Percentiles rank a stretch among this genome's conserved stretches.
Conservation (phyloP, 1,284 basidiomycete genomes). For the Rhodotorula sp. region DNA sequence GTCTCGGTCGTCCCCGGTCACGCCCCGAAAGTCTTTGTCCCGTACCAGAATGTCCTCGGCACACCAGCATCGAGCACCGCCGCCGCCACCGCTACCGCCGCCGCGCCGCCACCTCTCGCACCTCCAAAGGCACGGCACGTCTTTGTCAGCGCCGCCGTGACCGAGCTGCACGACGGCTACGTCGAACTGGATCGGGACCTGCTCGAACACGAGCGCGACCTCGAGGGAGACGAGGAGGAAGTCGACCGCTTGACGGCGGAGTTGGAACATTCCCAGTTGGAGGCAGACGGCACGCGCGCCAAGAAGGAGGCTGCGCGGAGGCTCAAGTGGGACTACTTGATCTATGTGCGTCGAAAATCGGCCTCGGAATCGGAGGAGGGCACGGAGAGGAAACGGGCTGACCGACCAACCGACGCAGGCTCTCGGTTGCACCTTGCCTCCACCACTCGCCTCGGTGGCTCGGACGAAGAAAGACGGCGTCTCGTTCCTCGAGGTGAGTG, state of each 20-base stretch:
- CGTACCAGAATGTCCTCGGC: conserved; percentile 37
- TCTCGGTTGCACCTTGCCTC: conserved; percentile 38
- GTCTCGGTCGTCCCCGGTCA: conserved; percentile 45
- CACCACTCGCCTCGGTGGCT: conserved; percentile 23
- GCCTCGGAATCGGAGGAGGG: too few species aligned
- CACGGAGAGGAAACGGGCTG: too few species aligned
- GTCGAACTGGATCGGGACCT: conserved; percentile 43
- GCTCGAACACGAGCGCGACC: conserved; percentile 35
- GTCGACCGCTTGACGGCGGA: conserved; percentile 35
- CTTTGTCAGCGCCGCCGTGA: conserved; percentile 39
- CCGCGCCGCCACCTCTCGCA: too few species aligned
- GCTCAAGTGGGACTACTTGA: conserved; percentile 50
- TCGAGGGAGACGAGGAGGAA: conserved; percentile 30
- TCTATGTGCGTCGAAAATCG: conserved; percentile 47
- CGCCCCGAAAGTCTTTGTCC: conserved; percentile 45
- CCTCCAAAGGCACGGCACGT: conserved; percentile 10
- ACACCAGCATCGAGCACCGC: neutral
- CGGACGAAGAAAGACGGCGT: conserved; percentile 48
- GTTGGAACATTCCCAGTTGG: conserved; percentile 28
- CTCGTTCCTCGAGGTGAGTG: conserved; percentile 24
- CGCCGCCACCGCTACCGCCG: neutral
- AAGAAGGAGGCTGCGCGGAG: conserved; percentile 35
- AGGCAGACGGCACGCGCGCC: conserved; percentile 23
- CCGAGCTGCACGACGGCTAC: conserved; percentile 33
- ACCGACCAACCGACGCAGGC: conserved; percentile 12